A percentile compares a stretch with the other conserved stretches of the same genome.
Conservation (phyloP, 805 yeast genomes). For the Wickerhamiella azymoides region DNA sequence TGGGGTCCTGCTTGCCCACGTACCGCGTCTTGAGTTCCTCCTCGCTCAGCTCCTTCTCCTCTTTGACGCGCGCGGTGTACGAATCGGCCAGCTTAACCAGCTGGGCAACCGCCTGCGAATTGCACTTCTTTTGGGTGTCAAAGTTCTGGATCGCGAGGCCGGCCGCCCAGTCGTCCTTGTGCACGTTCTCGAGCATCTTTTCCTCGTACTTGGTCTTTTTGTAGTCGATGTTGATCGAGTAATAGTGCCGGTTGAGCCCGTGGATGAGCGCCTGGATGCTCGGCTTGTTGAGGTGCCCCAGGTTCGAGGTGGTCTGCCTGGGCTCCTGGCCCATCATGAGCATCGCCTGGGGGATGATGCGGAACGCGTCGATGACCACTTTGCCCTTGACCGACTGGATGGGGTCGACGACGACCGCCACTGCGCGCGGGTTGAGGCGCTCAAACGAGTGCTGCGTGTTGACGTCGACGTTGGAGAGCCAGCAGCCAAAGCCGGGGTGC, state of each 20-base stretch:
- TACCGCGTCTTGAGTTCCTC: slow-evolving; percentile 89
- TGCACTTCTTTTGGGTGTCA: slow-evolving; percentile 59
- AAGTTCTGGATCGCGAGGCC: slow-evolving; percentile 73
- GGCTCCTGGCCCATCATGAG: slow-evolving; percentile 96
- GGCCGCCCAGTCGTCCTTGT: slow-evolving; percentile 90
- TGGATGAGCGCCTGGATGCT: slow-evolving; percentile 93
- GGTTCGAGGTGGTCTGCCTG: slow-evolving; percentile 90
- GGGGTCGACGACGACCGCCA: slow-evolving; percentile 97
- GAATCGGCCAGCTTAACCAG: slow-evolving; percentile 84
- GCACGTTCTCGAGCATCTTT: slow-evolving; percentile 83
- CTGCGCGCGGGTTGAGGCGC: slow-evolving; percentile 88
- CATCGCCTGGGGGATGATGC: slow-evolving; percentile 76
- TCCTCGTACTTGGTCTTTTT: slow-evolving; percentile 86
- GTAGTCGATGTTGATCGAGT: slow-evolving; percentile 88
- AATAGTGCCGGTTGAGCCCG: slow-evolving; percentile 92
- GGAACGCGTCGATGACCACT: slow-evolving; percentile 96
- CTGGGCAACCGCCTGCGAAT: slow-evolving; percentile 54
- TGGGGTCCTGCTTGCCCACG: slow-evolving; percentile 97
- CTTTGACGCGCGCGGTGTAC: slow-evolving; percentile 80
- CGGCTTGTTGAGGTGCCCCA: slow-evolving; percentile 91
- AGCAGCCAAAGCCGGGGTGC: slow-evolving; percentile 99
- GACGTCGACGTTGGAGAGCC: slow-evolving; percentile 96
- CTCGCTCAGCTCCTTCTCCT: slow-evolving; percentile 77
- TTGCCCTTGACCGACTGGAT: slow-evolving; percentile 98
- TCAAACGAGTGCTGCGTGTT: slow-evolving; percentile 97